These are phyloP conservation scores for Pleoardoris graminearum DNA, from an alignment of 2,329 filamentous ascomycete genomes.

Conservation along the genomic window DNA sequence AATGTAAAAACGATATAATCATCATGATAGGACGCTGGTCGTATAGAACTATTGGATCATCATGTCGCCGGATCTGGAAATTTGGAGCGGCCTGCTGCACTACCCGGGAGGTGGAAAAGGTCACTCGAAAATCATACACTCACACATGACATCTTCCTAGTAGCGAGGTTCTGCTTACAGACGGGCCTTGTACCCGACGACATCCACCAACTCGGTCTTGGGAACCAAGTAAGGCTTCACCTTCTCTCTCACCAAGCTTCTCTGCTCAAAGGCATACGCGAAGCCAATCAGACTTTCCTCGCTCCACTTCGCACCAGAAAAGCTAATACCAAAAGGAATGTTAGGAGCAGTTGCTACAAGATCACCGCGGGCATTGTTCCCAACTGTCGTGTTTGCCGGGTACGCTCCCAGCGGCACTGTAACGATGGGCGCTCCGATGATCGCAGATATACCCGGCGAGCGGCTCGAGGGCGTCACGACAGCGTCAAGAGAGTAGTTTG, in stretches of 20 bases:
- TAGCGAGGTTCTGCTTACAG: background rate
- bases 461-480: slow-evolving; percentile 62
- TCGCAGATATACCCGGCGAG: slow-evolving; percentile 54
- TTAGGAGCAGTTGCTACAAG: slow-evolving; percentile 59
- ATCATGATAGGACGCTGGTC: too few relatives aligned
- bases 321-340: slow-evolving; percentile 64
- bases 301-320: slow-evolving; percentile 63
- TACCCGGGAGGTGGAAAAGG: too few relatives aligned
- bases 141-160: too few relatives aligned
- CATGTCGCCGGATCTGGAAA: too few relatives aligned
- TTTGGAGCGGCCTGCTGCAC: too few relatives aligned
- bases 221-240: slow-evolving; percentile 56
- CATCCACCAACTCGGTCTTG: slow-evolving; percentile 52
- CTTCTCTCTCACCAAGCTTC: slow-evolving; percentile 54
- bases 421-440: slow-evolving; percentile 64
- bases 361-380: slow-evolving; percentile 52
- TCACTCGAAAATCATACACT: too few relatives aligned
- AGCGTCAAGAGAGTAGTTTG: slow-evolving; percentile 62
- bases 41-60: too few relatives aligned
- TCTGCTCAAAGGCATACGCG: slow-evolving; percentile 71
- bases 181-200: slow-evolving; percentile 29
- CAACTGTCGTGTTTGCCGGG: slow-evolving; percentile 53
- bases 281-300: slow-evolving; percentile 66
- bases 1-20: too few relatives aligned
- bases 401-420: slow-evolving; percentile 66